Evolutionary conservation across 176 grass and related monocot genomes (phyloP).

Genomic region (Oropetium thomaeum): DNA sequence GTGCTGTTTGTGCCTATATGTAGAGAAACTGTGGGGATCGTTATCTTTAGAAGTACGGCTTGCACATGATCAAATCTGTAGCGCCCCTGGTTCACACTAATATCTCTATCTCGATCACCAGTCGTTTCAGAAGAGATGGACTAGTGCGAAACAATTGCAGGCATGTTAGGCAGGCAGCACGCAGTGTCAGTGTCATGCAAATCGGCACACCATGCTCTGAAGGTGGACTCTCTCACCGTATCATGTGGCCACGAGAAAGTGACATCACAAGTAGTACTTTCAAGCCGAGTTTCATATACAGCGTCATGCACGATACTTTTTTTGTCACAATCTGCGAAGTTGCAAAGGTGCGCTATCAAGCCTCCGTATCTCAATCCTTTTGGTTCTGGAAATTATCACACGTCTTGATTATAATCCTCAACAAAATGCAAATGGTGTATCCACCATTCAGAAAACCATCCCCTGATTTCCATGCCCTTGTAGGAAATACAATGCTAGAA

Average conservation of each 20-base stretch:
- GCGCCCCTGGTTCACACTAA: background rate
- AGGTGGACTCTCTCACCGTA: background rate
- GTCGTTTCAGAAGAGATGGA: no score
- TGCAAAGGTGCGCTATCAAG: background rate
- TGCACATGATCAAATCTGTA: background rate
- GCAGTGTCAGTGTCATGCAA: background rate
- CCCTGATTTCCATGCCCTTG: background rate
- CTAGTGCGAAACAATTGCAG: background rate
- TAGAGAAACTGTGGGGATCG: no score
- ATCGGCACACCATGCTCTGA: background rate
- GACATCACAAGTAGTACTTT: no score
- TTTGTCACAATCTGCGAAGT: background rate
- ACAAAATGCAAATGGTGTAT: background rate
- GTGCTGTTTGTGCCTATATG: no score
- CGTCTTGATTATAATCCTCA: background rate
- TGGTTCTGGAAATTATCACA: background rate
- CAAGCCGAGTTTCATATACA: background rate
- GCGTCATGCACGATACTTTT: background rate
- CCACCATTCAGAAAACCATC: background rate
- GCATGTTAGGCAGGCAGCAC: background rate
- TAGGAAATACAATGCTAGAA: background rate
- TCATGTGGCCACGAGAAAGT: background rate
- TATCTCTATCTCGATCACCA: no score
- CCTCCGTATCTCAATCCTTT: background rate
- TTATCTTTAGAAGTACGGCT: background rate